A percentile compares a stretch with the other conserved stretches of the same genome.
phyloP scores from a whole-genome alignment of 257 asterid genomes.

The Cruciata laevipes region DNA sequence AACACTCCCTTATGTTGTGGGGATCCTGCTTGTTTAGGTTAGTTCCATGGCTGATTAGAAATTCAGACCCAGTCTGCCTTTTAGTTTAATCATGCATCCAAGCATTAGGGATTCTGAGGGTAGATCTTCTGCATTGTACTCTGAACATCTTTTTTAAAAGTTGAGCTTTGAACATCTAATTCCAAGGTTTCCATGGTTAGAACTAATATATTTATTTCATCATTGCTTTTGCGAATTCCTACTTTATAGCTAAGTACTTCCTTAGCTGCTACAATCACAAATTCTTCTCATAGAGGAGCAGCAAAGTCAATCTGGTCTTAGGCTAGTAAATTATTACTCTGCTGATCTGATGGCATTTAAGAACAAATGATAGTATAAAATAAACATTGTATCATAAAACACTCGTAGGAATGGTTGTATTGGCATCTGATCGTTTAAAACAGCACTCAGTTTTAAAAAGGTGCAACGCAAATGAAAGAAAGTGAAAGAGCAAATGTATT shows the following conservation, averaged over 20 bases:
- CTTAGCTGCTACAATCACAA: not conserved
- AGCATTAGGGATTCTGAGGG: conserved; percentile 1
- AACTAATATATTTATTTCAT: not conserved
- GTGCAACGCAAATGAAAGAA: not conserved
- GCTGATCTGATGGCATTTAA: not conserved
- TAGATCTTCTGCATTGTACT: not conserved
- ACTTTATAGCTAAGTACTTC: not conserved
- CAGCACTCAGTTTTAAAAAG: not conserved
- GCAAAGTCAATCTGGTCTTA: not conserved
- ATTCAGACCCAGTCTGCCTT: conserved; percentile 3
- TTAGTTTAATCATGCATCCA: conserved; percentile 3
- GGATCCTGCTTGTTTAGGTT: not conserved
- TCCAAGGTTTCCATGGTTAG: not conserved
- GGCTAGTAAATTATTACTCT: not conserved
- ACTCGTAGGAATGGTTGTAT: not conserved
- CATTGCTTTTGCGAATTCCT: not conserved
- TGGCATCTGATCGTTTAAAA: not conserved
- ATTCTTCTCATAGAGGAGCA: not conserved
- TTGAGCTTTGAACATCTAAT: not conserved
- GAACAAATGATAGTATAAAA: not conserved
- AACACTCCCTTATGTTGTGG: not conserved
- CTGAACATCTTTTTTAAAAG: not conserved
- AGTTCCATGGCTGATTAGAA: not conserved
- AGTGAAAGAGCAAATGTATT: not conserved
- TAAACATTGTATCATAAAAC: not conserved